Conservation (phyloP, 352 stramenopile species). For the Pythium rhizo-oryzae region DNA sequence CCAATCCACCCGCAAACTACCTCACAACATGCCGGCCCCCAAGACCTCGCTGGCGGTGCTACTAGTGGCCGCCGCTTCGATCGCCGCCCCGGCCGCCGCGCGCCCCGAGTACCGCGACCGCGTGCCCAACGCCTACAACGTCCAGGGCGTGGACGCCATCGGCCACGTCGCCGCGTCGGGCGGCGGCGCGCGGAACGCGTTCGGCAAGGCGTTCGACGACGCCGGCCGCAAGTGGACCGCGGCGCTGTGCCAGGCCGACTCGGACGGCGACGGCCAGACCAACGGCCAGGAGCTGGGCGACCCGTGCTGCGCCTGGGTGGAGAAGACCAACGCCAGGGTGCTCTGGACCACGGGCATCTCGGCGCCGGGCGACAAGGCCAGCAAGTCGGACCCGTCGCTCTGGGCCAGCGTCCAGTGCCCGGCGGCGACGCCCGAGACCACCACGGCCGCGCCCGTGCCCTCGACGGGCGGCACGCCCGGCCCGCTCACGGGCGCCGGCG, state of each 20-base stretch:
- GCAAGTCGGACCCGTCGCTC: slow-evolving; percentile 28
- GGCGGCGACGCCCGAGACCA: neutral
- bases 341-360: slow-evolving; percentile 35
- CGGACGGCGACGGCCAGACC: slow-evolving; percentile 53
- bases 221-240: slow-evolving; percentile 31
- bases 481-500: neutral
- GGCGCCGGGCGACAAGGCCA: slow-evolving; percentile 26
- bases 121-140: slow-evolving; percentile 22
- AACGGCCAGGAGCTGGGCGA: slow-evolving; percentile 70
- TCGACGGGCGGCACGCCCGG: neutral
- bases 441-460: neutral
- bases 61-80: neutral
- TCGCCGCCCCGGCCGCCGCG: neutral
- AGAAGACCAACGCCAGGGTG: slow-evolving; percentile 25
- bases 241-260: slow-evolving; percentile 50
- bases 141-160: slow-evolving; percentile 27
- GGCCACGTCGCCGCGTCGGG: slow-evolving; percentile 35
- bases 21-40: neutral
- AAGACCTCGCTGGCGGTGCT: neutral
- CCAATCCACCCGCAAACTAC: neutral
- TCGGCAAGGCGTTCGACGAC: slow-evolving; percentile 39
- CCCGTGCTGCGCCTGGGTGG: slow-evolving; percentile 41
- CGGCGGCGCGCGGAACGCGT: slow-evolving; percentile 31
- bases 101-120: slow-evolving; percentile 13
- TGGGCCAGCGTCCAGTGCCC: slow-evolving; percentile 22